Evolutionary conservation across 2,329 filamentous ascomycete species (phyloP), one percentile per base, ranked within the genome.

Genomic region (Neofusicoccum umdonicola): DNA sequence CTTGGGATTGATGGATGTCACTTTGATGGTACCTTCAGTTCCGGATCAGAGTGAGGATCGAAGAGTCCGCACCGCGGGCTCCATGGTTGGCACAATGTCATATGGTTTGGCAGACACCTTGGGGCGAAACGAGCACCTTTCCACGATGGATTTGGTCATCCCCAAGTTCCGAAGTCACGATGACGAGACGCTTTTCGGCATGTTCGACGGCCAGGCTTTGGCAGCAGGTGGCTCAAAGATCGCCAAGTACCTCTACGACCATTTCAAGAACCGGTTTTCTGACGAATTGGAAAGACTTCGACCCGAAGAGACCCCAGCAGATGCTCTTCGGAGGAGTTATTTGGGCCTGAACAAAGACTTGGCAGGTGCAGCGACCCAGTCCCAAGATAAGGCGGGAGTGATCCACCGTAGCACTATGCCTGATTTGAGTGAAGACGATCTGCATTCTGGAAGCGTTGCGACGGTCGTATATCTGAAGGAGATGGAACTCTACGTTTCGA

Each of bases 61-160:
- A 66, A 91, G 95, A 83, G 92, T 99, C 63, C 88, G 95, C 72
- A 98, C 95, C n/a, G 96, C 95, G 34, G 93, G 93, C n/a, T 97
- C 94, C 0, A 80, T 94, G 64, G 93, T 96, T 19, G 94, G 94
- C 1, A 90, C 92, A 37, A 86, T 99, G 77, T 90, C 92, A 1
- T 99, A 99, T 72, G 95, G 95, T 67, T 97, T 99, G 93, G 95
- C 95, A 7, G 95, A 99, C 78, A 96, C 92, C 13, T 82, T 99
- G 13, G 95, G 95, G 44, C 91, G 88, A 73, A 93, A 94, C 70
- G 95, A 99, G 77, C 95, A 99, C 76, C 80, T 99, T 60, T 98
- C 95, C 4, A 97, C 93, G 2, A 90, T 98, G 66, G 95, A 99
- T 75, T 89, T 99, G 79, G 92, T 99, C 19, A 91, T 98, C 35